phyloP scores from a whole-genome alignment of 2,329 filamentous ascomycete genomes.

The Pezicula rhizophila region DNA sequence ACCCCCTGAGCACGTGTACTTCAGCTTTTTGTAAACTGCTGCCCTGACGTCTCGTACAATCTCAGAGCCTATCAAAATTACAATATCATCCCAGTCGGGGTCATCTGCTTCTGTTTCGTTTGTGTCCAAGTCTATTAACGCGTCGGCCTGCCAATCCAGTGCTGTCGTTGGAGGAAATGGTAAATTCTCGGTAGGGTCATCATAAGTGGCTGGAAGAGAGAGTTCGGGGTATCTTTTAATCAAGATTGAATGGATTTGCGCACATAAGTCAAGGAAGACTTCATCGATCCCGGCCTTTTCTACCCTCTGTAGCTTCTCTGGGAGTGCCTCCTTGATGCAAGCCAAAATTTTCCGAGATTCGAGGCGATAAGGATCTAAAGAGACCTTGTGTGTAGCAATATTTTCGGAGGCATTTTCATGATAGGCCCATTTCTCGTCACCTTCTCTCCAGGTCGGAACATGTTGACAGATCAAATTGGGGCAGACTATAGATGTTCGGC shows the following conservation, averaged over 20 bases:
- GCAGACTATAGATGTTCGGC: slow-evolving; percentile 43
- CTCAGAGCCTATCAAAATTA: slow-evolving; percentile 78
- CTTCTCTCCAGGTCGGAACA: slow-evolving; percentile 91
- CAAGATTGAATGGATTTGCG: slow-evolving; percentile 71
- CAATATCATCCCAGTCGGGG: slow-evolving; percentile 95
- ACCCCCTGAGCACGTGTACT: slow-evolving; percentile 89
- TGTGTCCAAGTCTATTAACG: slow-evolving; percentile 71
- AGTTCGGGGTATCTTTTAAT: slow-evolving; percentile 74
- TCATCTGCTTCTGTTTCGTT: slow-evolving; percentile 69
- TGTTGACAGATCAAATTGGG: slow-evolving; percentile 82
- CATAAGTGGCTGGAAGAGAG: slow-evolving; percentile 58
- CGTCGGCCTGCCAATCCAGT: slow-evolving; percentile 78
- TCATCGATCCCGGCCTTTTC: slow-evolving; percentile 97
- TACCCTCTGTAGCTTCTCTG: slow-evolving; percentile 60
- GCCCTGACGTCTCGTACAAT: slow-evolving; percentile 73
- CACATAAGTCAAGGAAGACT: slow-evolving; percentile 87
- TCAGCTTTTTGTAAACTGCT: slow-evolving; percentile 61
- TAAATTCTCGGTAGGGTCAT: slow-evolving; percentile 64
- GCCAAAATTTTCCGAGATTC: slow-evolving; percentile 79
- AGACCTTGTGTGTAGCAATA: slow-evolving; percentile 88
- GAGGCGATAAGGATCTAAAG: slow-evolving; percentile 82
- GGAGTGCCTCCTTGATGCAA: slow-evolving; percentile 68
- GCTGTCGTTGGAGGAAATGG: slow-evolving; percentile 68
- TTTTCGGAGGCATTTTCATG: slow-evolving; percentile 71
- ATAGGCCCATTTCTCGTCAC: slow-evolving; percentile 88